These are phyloP conservation scores for Monosporozyma servazzii DNA, from an alignment of 805 yeast species.

Conservation along the genomic window DNA sequence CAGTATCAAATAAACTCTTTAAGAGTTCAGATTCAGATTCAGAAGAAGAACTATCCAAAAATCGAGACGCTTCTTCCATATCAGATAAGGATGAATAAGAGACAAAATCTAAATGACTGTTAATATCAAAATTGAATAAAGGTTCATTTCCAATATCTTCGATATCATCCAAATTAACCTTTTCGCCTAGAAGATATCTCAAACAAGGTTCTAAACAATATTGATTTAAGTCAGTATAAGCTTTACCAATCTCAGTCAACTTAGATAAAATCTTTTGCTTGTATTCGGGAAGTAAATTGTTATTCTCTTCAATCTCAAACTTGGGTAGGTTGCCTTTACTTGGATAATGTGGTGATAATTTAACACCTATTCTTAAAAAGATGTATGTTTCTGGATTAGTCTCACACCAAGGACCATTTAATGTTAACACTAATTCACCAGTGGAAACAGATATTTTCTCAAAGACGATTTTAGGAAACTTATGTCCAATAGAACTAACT, in stretches of 20 bases:
- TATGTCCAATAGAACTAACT: constrained; percentile 77
- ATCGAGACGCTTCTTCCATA: constrained; percentile 25
- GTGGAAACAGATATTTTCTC: constrained; percentile 84
- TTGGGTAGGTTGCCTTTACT: constrained; percentile 38
- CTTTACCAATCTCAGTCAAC: constrained; percentile 46
- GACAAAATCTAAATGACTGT: constrained; percentile 29
- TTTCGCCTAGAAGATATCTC: constrained; percentile 74
- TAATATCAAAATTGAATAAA: constrained; percentile 24
- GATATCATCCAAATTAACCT: constrained; percentile 37
- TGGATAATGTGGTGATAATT: constrained; percentile 71
- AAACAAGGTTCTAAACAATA: constrained; percentile 78
- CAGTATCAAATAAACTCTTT: constrained; percentile 21
- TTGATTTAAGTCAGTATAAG: constrained; percentile 45
- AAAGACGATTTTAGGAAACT: constrained; percentile 77
- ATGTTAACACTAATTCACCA: constrained; percentile 66
- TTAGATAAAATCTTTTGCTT: constrained; percentile 42
- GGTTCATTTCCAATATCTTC: constrained; percentile 33
- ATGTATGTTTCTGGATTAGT: constrained; percentile 35
- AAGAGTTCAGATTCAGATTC: constrained; percentile 35
- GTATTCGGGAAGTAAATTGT: constrained; percentile 46
- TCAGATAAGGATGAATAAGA: constrained; percentile 27
- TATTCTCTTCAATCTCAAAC: constrained; percentile 70
- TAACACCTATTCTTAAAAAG: constrained; percentile 60
- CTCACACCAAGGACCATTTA: constrained; percentile 69
- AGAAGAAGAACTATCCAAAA: constrained; percentile 22